These are phyloP conservation scores for Wickerhamomyces sydowiorum DNA, from an alignment of 805 yeast genomes.

Conservation along the genomic window DNA sequence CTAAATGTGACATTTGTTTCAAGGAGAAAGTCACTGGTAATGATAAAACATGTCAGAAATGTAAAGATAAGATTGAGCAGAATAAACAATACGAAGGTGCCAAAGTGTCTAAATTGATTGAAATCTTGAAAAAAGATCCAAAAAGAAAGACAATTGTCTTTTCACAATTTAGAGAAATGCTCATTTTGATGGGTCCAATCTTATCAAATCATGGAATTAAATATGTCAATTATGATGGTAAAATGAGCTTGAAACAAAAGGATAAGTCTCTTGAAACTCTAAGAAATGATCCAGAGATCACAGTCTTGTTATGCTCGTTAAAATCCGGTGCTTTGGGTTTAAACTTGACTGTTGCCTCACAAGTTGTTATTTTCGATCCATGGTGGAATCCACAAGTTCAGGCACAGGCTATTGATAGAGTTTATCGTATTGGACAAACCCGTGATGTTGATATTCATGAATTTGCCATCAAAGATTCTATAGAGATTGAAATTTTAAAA, in stretches of 20 bases:
- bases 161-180: constrained; percentile 35
- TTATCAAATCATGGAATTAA: constrained; percentile 25
- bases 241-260: constrained; percentile 25
- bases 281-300: constrained; percentile 22
- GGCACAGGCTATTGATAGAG: constrained; percentile 84
- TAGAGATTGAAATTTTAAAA: constrained; percentile 78
- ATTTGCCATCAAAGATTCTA: constrained; percentile 70
- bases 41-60: constrained; percentile 8
- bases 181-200: constrained; percentile 24
- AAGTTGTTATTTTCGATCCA: constrained; percentile 86
- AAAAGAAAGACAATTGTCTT: constrained; percentile 38
- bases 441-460: constrained; percentile 65
- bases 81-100: constrained; percentile 20
- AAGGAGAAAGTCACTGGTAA: constrained; percentile 7
- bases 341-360: constrained; percentile 75
- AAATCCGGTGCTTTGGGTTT: constrained; percentile 94
- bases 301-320: constrained; percentile 59
- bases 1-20: constrained; percentile 20
- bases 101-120: constrained; percentile 29
- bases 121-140: constrained; percentile 27
- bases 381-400: constrained; percentile 95
- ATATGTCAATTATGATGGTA: constrained; percentile 31
- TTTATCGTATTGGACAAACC: constrained; percentile 87
- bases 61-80: constrained; percentile 12
- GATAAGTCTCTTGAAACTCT: constrained; percentile 24